Evolutionary conservation across 768 basidiomycete genomes (phyloP), one percentile per base, ranked within the genome.

Genomic region (Macrocybe gigantea): DNA sequence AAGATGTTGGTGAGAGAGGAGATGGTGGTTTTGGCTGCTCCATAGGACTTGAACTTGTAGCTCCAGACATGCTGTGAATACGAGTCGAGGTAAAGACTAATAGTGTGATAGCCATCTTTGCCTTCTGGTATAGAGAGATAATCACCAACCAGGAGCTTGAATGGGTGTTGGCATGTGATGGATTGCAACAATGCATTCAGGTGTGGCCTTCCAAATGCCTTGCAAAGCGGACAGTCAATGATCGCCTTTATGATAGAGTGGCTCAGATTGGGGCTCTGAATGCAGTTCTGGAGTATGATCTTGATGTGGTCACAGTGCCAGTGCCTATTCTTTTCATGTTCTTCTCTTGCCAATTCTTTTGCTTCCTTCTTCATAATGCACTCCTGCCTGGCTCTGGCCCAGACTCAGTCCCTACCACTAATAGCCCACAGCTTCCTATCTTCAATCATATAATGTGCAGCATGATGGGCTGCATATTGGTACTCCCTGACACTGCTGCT

Each of bases 111-210:
- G 0, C 67, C 62, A 0, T 66, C 67, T 35, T 57, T 65, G 0
- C 66, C 70, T 7, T 36, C 54, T 0, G 65, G 67, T 7, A 52
- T 3, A 11, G 51, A 49, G 13, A 52, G 31, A 30, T 49, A 49
- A n/a, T 52, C 64, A 57, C 50, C 58, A 0, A 69, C 67, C 10
- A 71, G n/a, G 2, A 72, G 53, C 42, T 71, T 60, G 50, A 70
- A 71, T 4, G 69, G 72, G 42, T 67, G 67, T 0, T 56, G 47
- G 0, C 64, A 34, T 2, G 60, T 68, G 38, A 72, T 66, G 0
- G 67, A 72, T 22, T 69, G 49, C 8, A 72, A 53, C 0, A 74
- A 60, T 0, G 68, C 41, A 48, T 69, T 56, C 1, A 71, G 41
- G 46, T 66, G 63, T 1, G 57, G 49, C 2, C 49, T 14, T 1